Evolutionary conservation across 805 yeast species (phyloP).

Genomic region (Pichia californica): DNA sequence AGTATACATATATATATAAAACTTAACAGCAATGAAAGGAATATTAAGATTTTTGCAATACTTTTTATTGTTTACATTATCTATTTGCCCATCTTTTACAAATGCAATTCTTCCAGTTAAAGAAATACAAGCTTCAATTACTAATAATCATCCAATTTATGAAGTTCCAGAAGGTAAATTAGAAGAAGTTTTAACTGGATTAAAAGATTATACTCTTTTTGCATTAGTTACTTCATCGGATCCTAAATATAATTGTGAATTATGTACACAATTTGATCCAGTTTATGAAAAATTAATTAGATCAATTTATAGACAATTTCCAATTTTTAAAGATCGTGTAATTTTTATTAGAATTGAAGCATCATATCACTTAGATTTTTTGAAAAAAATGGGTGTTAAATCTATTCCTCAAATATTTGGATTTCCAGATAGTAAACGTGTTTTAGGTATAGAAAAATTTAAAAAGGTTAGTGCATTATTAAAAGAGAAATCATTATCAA

Average conservation of each 20-base stretch:
- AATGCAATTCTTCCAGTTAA: constrained; percentile 5
- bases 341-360: constrained; percentile 49
- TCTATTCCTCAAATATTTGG: constrained; percentile 66
- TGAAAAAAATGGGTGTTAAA: constrained; percentile 36
- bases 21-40: too few relatives aligned
- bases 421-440: constrained; percentile 35
- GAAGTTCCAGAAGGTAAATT: constrained; percentile 36
- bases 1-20: too few relatives aligned
- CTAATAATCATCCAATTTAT: constrained; percentile 5
- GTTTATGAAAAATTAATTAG: constrained; percentile 36
- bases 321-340: constrained; percentile 32
- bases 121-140: neutral
- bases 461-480: constrained; percentile 1
- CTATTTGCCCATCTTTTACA: neutral
- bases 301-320: constrained; percentile 40
- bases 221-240: constrained; percentile 46
- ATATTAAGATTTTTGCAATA: neutral
- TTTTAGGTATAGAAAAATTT: constrained; percentile 8
- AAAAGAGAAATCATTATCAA: neutral
- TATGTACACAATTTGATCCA: constrained; percentile 41
- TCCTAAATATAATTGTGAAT: constrained; percentile 37
- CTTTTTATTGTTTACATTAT: neutral
- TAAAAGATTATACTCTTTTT: constrained; percentile 46
- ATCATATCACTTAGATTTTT: constrained; percentile 34
- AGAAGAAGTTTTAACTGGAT: constrained; percentile 35